Base-by-base conservation (phyloP, 1,284 basidiomycete genomes). In the Malassezia sympodialis region DNA sequence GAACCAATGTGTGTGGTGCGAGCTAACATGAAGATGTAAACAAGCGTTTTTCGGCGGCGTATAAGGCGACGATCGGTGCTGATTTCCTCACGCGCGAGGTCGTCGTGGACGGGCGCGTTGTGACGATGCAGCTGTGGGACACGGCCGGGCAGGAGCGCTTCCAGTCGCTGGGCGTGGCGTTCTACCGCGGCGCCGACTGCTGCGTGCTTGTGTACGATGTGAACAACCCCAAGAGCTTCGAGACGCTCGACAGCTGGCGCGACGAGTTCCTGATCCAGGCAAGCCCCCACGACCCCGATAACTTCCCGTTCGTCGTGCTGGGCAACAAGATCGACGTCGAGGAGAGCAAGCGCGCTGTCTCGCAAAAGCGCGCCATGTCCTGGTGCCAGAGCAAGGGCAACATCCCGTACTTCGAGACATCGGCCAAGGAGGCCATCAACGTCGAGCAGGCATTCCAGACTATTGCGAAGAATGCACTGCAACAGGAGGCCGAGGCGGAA, bases 251-350 rank as follows among this genome's bases (percentile, higher is more conserved):
- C 48, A 66, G 63, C 37, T 74, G 72, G 72, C 61, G 72, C 41
- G 72, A 74, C 58, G 72, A 74, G 53, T 74, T 74, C 58, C 53
- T 74, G 39, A 74, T 74, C 56, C 72, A 96, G 79, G 91, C 94
- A 11, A 93, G 88, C 68, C 93, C 94, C 41, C 90, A 94, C 76
- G 91, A 96, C 76, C 90, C 93, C 41, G 93, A 96, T 80, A 96
- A 94, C 80, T 96, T 96, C 78, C 91, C 93, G 14, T 99, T 99
- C 73, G 67, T 73, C 31, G 71, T 99, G 7, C 79, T 99, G 56
- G 94, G 94, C 19, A 99, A 98, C 81, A 98, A 99, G 87, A 94
- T 98, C 77, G 94, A 99, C 77, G 88, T 96, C 73, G 94, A 98
- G 79, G 93, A 98, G 80, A 87, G 85, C 76, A 98, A 96, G 79